These are phyloP conservation scores for Claviceps cyperi DNA, from an alignment of 2,329 filamentous ascomycete genomes.

Conservation along the genomic window DNA sequence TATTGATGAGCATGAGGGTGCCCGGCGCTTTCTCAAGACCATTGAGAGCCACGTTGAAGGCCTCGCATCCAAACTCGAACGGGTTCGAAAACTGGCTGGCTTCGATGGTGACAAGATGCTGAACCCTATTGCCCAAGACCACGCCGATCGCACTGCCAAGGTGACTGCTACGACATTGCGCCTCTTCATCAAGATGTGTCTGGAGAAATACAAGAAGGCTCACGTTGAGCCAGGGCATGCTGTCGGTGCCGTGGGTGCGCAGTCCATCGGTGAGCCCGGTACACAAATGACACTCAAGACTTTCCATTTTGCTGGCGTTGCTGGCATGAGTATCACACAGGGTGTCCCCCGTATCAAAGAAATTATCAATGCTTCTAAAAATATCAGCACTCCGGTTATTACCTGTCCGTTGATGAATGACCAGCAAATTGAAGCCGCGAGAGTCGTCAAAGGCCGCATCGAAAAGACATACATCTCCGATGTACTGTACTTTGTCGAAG, in stretches of 20 bases:
- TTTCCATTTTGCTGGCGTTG: constrained; percentile 99
- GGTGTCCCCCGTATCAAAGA: constrained; percentile 99
- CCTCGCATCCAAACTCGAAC: constrained; percentile 46
- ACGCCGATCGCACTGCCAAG: constrained; percentile 64
- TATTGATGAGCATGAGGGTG: constrained; percentile 70
- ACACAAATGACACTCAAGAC: constrained; percentile 99
- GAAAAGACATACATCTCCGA: constrained; percentile 90
- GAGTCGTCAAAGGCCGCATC: constrained; percentile 81
- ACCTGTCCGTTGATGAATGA: constrained; percentile 70
- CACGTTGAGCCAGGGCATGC: constrained; percentile 90
- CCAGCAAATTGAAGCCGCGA: constrained; percentile 61
- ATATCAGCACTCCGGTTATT: constrained; percentile 89
- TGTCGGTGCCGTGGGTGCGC: constrained; percentile 88
- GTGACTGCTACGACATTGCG: constrained; percentile 61
- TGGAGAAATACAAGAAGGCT: constrained; percentile 81
- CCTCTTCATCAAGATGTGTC: constrained; percentile 65
- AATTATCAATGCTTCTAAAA: constrained; percentile 96
- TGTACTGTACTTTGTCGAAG: constrained; percentile 65
- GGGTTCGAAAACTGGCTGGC: constrained; percentile 35
- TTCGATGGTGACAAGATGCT: constrained; percentile 23
- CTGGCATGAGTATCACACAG: constrained; percentile 97
- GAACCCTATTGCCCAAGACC: constrained; percentile 17
- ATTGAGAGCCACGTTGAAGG: constrained; percentile 57
- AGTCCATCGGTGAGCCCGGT: constrained; percentile 95
- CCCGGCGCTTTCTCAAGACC: constrained; percentile 64